Percentiles rank a stretch among this genome's conserved stretches.
Evolutionary conservation across 805 yeast species (phyloP).

Genomic region (Wickerhamiella slavikovae): DNA sequence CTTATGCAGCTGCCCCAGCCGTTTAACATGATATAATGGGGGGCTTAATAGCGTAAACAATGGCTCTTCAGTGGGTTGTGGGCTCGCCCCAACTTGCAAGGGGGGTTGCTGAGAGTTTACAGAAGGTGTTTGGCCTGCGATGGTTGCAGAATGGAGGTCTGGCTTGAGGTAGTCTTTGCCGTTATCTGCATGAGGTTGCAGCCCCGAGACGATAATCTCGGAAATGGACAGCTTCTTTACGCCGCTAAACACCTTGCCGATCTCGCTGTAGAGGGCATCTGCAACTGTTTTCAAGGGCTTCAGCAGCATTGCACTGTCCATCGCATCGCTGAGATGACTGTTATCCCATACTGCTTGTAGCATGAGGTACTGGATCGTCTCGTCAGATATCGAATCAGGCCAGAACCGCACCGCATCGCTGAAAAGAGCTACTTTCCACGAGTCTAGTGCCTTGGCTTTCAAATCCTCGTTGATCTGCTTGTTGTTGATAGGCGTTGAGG

Average conservation of each 20-base stretch:
- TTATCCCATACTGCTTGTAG: slow-evolving; percentile 21
- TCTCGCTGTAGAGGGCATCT: too few species aligned
- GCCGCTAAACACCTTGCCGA: too few species aligned
- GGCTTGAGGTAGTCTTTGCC: too few species aligned
- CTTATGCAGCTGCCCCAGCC: slow-evolving; percentile 14
- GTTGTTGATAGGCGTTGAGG: not conserved
- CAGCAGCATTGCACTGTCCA: slow-evolving; percentile 4
- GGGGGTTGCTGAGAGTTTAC: slow-evolving; percentile 1
- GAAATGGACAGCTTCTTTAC: too few species aligned
- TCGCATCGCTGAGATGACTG: slow-evolving; percentile 10
- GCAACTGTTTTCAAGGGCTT: not conserved
- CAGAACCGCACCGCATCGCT: not conserved
- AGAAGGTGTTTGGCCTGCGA: not conserved
- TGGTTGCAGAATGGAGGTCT: too few species aligned
- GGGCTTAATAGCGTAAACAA: slow-evolving; percentile 11
- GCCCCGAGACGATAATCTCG: too few species aligned
- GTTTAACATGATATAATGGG: slow-evolving; percentile 14
- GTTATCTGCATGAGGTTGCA: too few species aligned
- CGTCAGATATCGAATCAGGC: slow-evolving; percentile 1
- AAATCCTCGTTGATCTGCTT: too few species aligned
- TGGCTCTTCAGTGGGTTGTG: not conserved
- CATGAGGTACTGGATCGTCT: slow-evolving; percentile 9
- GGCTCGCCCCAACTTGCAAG: too few species aligned
- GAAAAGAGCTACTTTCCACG: too few species aligned
- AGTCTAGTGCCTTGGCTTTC: not conserved